Base-by-base conservation (phyloP, 495 filamentous ascomycete species). In the Aspergillus haitiensis region DNA sequence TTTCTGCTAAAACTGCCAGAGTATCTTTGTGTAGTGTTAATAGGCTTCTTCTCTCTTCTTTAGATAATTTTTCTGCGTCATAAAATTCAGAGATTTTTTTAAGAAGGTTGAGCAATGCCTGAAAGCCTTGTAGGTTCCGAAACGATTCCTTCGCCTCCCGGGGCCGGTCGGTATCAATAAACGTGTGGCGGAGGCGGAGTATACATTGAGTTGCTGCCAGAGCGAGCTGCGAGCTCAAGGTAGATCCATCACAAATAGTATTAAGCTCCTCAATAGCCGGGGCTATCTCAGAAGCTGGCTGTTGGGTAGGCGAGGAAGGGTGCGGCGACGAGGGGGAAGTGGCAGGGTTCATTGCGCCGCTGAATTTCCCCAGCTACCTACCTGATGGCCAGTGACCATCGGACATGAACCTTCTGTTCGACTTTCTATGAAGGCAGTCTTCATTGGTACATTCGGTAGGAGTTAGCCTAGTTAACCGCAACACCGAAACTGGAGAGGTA, bases 81-180 rank as follows among this genome's bases (percentile, higher is more conserved):
- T 93, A 96, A 60, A 85, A 85, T 55, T 87, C 84, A 6, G 87
- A 87, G 56, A 90, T 79, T 16, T 85, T 82, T 18, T 83, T 80
- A 5, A 93, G 74, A 11, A 91, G 78, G 15, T 84, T 74, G 46
- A 96, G 74, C 33, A 97, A 69, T 32, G 78, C 78, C 59, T 93
- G 83, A 70, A 97, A 97, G 62, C 94, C 94, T 58, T 82, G 78
- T 36, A 89, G 79, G 68, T 88, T 85, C 59, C 93, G 88, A 72
- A 98, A 97, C 52, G 86, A 84, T 75, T 97, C 93, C 75, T 89
- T 83, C 15, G 77, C 72, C 48, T 78, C 75, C 39, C 70, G 68
- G 15, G 75, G 74, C 18, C 67, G 68, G 47, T 75, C 71, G 56
- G 69, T 73, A 32, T 85, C 83, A 55, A 86, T 80, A 35, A 87